These are phyloP conservation scores for Rhodocollybia butyracea DNA, from an alignment of 768 basidiomycete species.

Conservation along the genomic window DNA sequence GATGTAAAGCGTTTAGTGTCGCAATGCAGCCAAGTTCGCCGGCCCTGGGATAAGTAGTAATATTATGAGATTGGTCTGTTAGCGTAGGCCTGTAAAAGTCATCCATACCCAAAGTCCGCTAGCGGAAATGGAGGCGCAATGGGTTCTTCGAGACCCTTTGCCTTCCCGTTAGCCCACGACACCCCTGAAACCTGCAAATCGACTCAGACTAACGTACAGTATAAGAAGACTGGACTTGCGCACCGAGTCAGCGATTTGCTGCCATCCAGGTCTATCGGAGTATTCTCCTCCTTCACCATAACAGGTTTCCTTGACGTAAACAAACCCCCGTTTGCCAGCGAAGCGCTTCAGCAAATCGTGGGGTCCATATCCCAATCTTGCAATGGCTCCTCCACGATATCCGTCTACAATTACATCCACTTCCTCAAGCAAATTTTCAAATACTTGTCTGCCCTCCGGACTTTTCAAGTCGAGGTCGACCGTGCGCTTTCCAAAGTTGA, in stretches of 20 bases:
- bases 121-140: slow-evolving; percentile 5
- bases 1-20: slow-evolving; percentile 2
- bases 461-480: slow-evolving; percentile 6
- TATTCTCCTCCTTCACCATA: slow-evolving; percentile 6
- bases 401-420: slow-evolving; percentile 6
- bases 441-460: neutral
- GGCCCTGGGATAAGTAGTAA: neutral
- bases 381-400: slow-evolving; percentile 3
- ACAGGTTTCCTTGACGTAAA: slow-evolving; percentile 9
- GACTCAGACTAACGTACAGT: neutral
- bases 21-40: slow-evolving; percentile 9
- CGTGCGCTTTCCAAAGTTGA: slow-evolving; percentile 4
- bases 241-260: slow-evolving; percentile 6
- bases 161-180: slow-evolving; percentile 2
- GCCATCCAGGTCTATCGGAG: slow-evolving; percentile 8
- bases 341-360: slow-evolving; percentile 2
- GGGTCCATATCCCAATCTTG: neutral
- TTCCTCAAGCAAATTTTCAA: slow-evolving; percentile 3
- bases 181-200: slow-evolving; percentile 3
- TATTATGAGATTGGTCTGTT: neutral
- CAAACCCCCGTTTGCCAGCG: slow-evolving; percentile 3
- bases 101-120: slow-evolving; percentile 4
- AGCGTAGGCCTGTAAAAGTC: neutral
- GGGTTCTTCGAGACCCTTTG: slow-evolving; percentile 5
- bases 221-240: neutral